Base-by-base conservation (phyloP, 2,329 filamentous ascomycete species). In the Penicillium thymicola region DNA sequence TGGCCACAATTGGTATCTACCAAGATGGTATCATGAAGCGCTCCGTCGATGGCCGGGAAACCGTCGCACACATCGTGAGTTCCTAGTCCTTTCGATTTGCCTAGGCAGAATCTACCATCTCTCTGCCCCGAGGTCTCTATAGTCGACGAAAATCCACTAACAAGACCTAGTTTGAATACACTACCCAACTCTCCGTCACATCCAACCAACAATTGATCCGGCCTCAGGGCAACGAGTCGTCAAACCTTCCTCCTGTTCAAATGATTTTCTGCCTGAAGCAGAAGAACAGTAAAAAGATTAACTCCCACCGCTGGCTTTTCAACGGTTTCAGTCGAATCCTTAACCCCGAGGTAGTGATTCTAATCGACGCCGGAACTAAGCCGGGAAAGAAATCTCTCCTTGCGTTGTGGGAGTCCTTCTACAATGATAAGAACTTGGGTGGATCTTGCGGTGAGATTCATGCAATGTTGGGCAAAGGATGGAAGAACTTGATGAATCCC, bases 231-330 rank as follows among this genome's bases (percentile, higher is more conserved):
- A 90, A 96, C 66, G 86, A 88, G 71, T 81, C 89, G 13, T 87
- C 85, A 66, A 96, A 90, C 13, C 83, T 97, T 40, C 92, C 93
- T 2, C 93, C 93, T 0, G 92, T 97, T 14, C 93, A 97, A 82
- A 96, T 97, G 87, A 96, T 97, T 72, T 97, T 97, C 81, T 97
- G 93, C 72, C 76, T 97, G 73, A 97, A 97, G 83, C 89, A 94
- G 75, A 92, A 96, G 84, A 97, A 97, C 82, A 95, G 82, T 79
- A 97, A 97, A 82, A 97, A 97, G 85, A 97, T 97, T 80, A 97
- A 97, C 81, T 97, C 93, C 25, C 93, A 97, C 75, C 85, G 93
- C 79, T 97, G 93, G 93, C 82, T 97, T 25, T 97, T 97, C 79
- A 97, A 96, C 66, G 93, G 89, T 47, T 97, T 97, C 74, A 93